Percentiles rank a stretch among this genome's conserved stretches.
Conservation (phyloP, 1,139 yeast genomes). For the Taphrina betulina region DNA sequence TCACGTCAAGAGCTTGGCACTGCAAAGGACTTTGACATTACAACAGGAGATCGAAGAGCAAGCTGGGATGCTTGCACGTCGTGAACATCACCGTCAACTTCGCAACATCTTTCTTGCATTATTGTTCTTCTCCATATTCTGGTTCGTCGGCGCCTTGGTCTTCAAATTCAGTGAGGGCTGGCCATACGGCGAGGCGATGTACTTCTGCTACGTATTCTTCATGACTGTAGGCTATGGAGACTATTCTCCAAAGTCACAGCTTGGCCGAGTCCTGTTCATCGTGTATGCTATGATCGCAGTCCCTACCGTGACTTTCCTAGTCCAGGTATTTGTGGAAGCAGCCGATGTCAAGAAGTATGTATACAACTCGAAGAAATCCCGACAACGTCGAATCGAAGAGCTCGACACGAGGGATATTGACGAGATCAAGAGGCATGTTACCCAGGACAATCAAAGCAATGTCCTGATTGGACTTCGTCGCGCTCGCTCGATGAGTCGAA, state of each 20-base stretch:
- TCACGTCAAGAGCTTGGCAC: neutral
- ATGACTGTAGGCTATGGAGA: conserved; percentile 86
- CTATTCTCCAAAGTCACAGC: conserved; percentile 58
- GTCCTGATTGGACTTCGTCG: conserved; percentile 2
- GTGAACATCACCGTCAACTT: conserved; percentile 2
- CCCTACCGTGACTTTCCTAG: conserved; percentile 82
- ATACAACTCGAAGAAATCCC: conserved; percentile 10
- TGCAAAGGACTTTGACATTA: conserved; percentile 6
- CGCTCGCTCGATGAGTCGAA: conserved; percentile 1
- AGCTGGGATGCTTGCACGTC: conserved; percentile 9
- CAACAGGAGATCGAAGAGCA: conserved; percentile 8
- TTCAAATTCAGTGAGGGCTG: conserved; percentile 61
- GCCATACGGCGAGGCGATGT: conserved; percentile 62
- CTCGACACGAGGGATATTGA: conserved; percentile 15
- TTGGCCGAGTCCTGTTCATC: conserved; percentile 71
- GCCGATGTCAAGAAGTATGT: conserved; percentile 15
- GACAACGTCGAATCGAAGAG: conserved; percentile 9
- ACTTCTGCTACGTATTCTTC: conserved; percentile 72
- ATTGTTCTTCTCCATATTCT: conserved; percentile 55
- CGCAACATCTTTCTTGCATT: conserved; percentile 32
- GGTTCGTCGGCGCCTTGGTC: conserved; percentile 70
- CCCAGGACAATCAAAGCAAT: neutral
- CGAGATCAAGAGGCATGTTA: conserved; percentile 8
- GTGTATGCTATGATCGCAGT: conserved; percentile 79
- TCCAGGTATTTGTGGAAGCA: conserved; percentile 40